Base-by-base conservation (phyloP, 2,329 filamentous ascomycete genomes). In the Beauveria medogensis region DNA sequence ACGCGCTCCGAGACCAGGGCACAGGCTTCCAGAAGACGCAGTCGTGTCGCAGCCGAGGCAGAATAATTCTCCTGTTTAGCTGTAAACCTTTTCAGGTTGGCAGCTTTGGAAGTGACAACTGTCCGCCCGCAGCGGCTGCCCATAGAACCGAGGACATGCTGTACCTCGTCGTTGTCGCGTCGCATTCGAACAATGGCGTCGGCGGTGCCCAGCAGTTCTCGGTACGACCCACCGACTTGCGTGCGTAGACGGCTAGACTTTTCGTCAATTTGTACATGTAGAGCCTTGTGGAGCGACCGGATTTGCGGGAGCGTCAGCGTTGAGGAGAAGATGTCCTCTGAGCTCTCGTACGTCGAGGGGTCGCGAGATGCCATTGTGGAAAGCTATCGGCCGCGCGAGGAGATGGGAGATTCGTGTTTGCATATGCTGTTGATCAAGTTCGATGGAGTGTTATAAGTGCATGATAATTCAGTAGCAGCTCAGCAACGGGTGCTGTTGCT, bases 141-240 rank as follows among this genome's bases (percentile, higher is more conserved):
- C 76, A 96, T 88, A 62, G 80, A 80, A 18, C 82, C 82, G 56
- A 97, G 80, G 43, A 86, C 83, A 5, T 80, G 77, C 73, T 96
- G 91, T 18, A 91, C 88, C 14, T 79, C 77, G 63, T 87, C 83
- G 76, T 94, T 93, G 70, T 93, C 86, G 44, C 75, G 75, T 66
- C 91, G 89, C 91, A 97, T 96, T 63, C 87, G 83, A 59, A 97
- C 89, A 66, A 97, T 97, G n/a, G 87, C 87, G 75, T 97, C 92
- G 59, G 93, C 93, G 0, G 93, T 97, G 57, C 90, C 90, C 28
- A 97, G 85, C 9, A 97, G 85, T 68, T 94, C 91, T 66, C 93
- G 89, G 74, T 97, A 97, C 69, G 82, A 86, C 62, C 77, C 80
- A 65, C 85, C 85, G 63, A 88, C 85, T 70, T 86, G 82, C 20